These are phyloP conservation scores for Ramaria sp. DNA, from an alignment of 768 basidiomycete species.

Conservation along the genomic window DNA sequence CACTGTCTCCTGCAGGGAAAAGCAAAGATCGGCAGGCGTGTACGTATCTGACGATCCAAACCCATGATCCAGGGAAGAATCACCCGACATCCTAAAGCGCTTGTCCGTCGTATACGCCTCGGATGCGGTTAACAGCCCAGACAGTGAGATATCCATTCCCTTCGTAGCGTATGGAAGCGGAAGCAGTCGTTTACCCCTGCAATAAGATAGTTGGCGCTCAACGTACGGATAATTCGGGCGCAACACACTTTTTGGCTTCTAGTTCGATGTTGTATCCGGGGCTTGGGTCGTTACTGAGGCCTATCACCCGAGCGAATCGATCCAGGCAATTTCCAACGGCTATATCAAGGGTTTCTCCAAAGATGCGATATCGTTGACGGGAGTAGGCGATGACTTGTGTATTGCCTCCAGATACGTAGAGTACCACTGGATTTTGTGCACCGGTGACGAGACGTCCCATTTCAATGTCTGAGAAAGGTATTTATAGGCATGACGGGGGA, in stretches of 20 bases:
- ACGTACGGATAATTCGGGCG: background rate
- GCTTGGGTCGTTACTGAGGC: constrained; percentile 88
- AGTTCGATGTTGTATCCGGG: constrained; percentile 98
- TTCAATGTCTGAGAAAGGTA: constrained; percentile 69
- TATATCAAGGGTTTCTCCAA: constrained; percentile 97
- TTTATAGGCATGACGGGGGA: background rate
- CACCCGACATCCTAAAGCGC: constrained; percentile 49
- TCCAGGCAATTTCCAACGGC: constrained; percentile 99
- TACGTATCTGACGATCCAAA: constrained; percentile 47
- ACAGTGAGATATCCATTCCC: constrained; percentile 95
- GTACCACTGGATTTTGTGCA: constrained; percentile 89
- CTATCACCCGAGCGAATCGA: constrained; percentile 90
- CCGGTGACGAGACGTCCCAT: constrained; percentile 95
- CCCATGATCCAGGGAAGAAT: constrained; percentile 13
- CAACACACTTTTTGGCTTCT: constrained; percentile 73
- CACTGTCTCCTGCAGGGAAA: constrained; percentile 92
- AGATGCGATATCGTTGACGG: constrained; percentile 93
- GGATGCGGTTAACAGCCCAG: constrained; percentile 82
- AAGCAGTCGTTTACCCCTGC: constrained; percentile 74
- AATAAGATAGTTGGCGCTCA: background rate
- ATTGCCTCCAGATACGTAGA: constrained; percentile 98
- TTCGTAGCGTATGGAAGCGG: constrained; percentile 92
- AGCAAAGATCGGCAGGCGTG: constrained; percentile 93
- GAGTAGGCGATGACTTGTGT: constrained; percentile 99
- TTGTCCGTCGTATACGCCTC: constrained; percentile 86